Conservation (phyloP, 805 yeast genomes). For the Ogataea trehalophila region DNA sequence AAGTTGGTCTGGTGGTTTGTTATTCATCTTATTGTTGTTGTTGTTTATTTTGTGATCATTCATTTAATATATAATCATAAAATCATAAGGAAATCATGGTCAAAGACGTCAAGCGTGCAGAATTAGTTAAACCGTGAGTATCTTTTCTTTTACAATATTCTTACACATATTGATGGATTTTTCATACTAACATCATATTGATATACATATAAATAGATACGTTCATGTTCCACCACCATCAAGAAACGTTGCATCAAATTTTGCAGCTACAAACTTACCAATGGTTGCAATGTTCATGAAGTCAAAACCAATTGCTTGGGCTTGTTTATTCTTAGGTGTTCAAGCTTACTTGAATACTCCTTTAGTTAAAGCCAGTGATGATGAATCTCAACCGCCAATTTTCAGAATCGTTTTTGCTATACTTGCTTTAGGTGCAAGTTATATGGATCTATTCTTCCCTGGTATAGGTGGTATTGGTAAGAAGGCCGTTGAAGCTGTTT, state of each 20-base stretch:
- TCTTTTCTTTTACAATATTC: not conserved
- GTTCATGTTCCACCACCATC: conserved; percentile 44
- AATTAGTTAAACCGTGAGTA: conserved; percentile 25
- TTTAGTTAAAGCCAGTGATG: conserved; percentile 23
- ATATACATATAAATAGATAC: conserved; percentile 29
- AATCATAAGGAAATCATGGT: conserved; percentile 13
- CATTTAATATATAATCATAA: not conserved
- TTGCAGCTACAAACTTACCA: conserved; percentile 50
- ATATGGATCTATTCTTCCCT: conserved; percentile 50
- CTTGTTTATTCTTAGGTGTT: conserved; percentile 46
- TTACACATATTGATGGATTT: not conserved
- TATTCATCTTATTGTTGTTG: not conserved
- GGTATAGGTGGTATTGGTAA: conserved; percentile 30
- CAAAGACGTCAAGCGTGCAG: conserved; percentile 28
- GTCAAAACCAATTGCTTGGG: conserved; percentile 53
- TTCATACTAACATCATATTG: conserved; percentile 1
- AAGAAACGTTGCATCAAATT: conserved; percentile 39
- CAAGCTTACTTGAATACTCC: conserved; percentile 44
- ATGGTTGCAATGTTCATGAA: conserved; percentile 62
- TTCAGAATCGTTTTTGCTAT: conserved; percentile 43
- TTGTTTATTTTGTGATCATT: not conserved
- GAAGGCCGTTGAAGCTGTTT: conserved; percentile 13
- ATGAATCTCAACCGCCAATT: conserved; percentile 39
- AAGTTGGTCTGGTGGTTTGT: no score
- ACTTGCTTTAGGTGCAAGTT: conserved; percentile 43